Percentiles rank a stretch among this genome's conserved stretches.
Conservation (phyloP, 768 basidiomycete genomes). For the Pleurotus tuoliensis region DNA sequence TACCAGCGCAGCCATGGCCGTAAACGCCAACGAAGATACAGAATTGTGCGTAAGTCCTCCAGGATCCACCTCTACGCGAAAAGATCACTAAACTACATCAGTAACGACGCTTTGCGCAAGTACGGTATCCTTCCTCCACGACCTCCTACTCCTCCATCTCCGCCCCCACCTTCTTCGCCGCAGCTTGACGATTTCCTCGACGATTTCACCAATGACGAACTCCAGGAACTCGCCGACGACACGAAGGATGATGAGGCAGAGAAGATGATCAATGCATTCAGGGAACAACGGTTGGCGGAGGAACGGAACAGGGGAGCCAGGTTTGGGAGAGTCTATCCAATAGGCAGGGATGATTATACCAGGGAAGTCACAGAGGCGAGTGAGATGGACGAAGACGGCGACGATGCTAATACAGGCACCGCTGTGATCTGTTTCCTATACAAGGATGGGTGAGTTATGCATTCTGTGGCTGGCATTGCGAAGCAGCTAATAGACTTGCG, state of each 20-base stretch:
- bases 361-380: conserved; percentile 95
- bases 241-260: conserved; percentile 72
- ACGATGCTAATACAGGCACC: conserved; percentile 69
- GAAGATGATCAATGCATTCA: conserved; percentile 63
- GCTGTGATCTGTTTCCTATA: conserved; percentile 94
- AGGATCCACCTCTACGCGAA: background rate
- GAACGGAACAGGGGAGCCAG: conserved; percentile 58
- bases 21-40: conserved; percentile 89
- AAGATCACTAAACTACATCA: conserved; percentile 25
- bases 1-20: conserved; percentile 42
- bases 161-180: conserved; percentile 80
- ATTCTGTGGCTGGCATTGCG: background rate
- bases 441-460: conserved; percentile 78
- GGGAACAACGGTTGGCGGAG: conserved; percentile 61
- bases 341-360: conserved; percentile 91
- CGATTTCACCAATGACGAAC: conserved; percentile 57
- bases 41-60: conserved; percentile 71
- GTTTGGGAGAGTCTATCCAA: conserved; percentile 85
- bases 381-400: conserved; percentile 58
- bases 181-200: conserved; percentile 65
- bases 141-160: conserved; percentile 62
- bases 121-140: conserved; percentile 86
- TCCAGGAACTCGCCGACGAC: conserved; percentile 70
- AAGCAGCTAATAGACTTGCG: background rate
- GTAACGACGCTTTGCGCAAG: conserved; percentile 91